Conservation (phyloP, 306 rosid species). For the Trifolium repens region DNA sequence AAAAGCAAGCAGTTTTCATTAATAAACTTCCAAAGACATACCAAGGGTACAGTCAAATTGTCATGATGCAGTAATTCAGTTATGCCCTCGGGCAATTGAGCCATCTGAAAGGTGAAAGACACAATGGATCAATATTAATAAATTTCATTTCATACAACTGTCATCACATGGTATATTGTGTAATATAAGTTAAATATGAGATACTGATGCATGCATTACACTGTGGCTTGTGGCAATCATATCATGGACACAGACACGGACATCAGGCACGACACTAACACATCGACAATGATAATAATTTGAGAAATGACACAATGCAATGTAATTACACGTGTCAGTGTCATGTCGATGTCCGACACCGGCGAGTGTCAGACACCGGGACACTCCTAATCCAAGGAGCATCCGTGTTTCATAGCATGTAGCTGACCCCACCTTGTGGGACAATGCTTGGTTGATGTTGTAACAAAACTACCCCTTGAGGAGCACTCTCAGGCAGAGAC, state of each 20-base stretch:
- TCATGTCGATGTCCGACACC: no score
- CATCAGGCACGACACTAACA: no score
- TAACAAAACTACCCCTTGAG: not conserved
- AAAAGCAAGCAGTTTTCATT: constrained; percentile 21
- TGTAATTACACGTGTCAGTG: no score
- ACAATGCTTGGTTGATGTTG: not conserved
- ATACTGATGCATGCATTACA: constrained; percentile 15
- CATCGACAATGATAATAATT: no score
- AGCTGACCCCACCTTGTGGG: not conserved
- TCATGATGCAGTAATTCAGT: constrained; percentile 92
- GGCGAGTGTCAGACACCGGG: no score
- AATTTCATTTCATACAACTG: constrained; percentile 30
- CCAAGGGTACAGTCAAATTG: constrained; percentile 79
- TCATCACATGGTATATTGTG: constrained; percentile 22
- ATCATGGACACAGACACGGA: no score
- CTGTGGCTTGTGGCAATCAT: no score
- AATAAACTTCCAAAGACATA: constrained; percentile 51
- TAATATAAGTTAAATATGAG: constrained; percentile 28
- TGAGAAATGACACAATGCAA: no score
- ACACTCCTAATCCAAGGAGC: no score
- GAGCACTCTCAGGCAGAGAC: not conserved
- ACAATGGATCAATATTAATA: constrained; percentile 38
- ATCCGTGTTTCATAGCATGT: not conserved
- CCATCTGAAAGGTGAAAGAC: constrained; percentile 79
- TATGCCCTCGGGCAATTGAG: constrained; percentile 93